Evolutionary conservation across 768 basidiomycete genomes (phyloP).

Genomic region (Asterophora parasitica): DNA sequence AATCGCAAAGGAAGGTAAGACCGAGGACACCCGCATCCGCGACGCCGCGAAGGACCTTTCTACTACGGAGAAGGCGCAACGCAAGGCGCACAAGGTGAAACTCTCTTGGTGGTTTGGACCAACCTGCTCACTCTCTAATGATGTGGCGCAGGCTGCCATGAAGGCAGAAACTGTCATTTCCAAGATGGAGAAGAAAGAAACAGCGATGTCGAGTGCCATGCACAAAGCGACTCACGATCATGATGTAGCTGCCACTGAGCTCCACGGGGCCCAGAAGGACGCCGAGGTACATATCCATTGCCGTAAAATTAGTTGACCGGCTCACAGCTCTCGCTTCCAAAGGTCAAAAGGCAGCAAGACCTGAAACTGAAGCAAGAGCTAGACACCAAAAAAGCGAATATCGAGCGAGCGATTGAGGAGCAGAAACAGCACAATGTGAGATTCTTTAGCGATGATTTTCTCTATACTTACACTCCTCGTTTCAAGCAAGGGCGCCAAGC

Average conservation of each 20-base stretch:
- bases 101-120: neutral
- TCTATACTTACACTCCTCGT: neutral
- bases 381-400: conserved; percentile 19
- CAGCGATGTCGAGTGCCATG: conserved; percentile 36
- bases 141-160: conserved; percentile 6
- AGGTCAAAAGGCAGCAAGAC: conserved; percentile 16
- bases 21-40: conserved; percentile 46
- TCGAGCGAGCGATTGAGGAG: conserved; percentile 19
- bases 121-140: neutral
- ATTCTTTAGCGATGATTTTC: neutral
- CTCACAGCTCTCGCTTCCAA: neutral
- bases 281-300: conserved; percentile 4
- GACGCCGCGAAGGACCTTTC: conserved; percentile 50
- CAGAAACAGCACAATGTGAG: conserved; percentile 22
- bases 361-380: conserved; percentile 18
- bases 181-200: conserved; percentile 49
- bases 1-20: conserved; percentile 45
- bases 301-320: neutral
- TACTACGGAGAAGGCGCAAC: conserved; percentile 47
- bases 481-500: conserved; percentile 9
- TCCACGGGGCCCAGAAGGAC: conserved; percentile 18
- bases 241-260: conserved; percentile 34
- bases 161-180: conserved; percentile 20
- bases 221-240: conserved; percentile 44
- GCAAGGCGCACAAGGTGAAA: conserved; percentile 49